Base-by-base conservation (phyloP, 805 yeast genomes). In the Yarrowia divulgata region DNA sequence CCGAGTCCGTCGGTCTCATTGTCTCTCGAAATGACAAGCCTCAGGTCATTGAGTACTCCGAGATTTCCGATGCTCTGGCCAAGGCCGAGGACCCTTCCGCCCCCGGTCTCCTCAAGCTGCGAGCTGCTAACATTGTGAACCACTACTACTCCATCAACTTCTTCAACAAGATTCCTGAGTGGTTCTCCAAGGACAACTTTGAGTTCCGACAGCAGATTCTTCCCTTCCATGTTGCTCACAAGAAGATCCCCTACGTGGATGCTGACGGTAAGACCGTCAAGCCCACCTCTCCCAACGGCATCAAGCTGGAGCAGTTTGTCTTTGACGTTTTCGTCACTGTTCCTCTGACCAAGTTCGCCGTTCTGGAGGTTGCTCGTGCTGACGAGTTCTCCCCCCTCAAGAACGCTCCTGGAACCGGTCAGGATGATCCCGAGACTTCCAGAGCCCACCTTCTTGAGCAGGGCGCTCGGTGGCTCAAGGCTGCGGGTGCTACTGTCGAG, bases 111-210 rank as follows among this genome's bases (percentile, higher is more conserved):
- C 83, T 95, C 70, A 85, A 85, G 72, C 85, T 92, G 73, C 85
- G 98, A 73, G 97, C 98, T 4, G 99, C 97, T 34, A 95, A 95
- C 79, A 95, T 95, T 72, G 99, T 95, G 69, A 95, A 95, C 78
- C 99, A 95, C 79, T 95, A 93, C 79, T 95, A 94, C 79, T 88
- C 93, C 4, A 91, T 91, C 57, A 89, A 85, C n/a, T 85, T 93
- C 74, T 81, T 95, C 74, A 78, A 80, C 35, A 72, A 80, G 40
- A 82, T 93, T 71, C 88, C 90, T 5, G 76, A 81, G 37, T 93
- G 97, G 97, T 50, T 70, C 43, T 35, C 72, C 35, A 68, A 73
- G 43, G 72, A 69, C 46, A 52, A 50, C 62, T 52, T 66, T 52
- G 62, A 54, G 49, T 84, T 87, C 72, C 77, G 85, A 89, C 40